Evolutionary conservation across 23 red algal genomes (phyloP).

Genomic region (Pyropia haitanensis): DNA sequence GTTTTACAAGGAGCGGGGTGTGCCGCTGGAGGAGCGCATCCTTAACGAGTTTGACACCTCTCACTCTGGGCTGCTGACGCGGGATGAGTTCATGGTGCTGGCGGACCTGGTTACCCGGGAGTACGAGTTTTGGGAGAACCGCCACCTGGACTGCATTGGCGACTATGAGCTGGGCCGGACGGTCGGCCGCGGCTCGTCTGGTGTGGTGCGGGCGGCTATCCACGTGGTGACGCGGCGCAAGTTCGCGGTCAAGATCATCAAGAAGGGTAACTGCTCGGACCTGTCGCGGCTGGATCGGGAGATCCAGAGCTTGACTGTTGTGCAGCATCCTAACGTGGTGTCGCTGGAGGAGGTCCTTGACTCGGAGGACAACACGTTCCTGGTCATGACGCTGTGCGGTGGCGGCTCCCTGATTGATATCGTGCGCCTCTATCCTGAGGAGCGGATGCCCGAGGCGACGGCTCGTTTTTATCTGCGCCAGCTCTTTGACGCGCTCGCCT

Average conservation of each 20-base stretch:
- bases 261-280: slow-evolving; percentile 87
- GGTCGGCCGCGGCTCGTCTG: slow-evolving; percentile 72
- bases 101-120: slow-evolving; percentile 90
- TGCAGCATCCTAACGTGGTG: slow-evolving; percentile 80
- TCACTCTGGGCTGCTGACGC: slow-evolving; percentile 42
- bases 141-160: slow-evolving; percentile 78
- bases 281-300: slow-evolving; percentile 87
- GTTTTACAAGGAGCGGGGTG: slow-evolving; percentile 50
- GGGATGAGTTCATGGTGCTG: slow-evolving; percentile 95
- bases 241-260: slow-evolving; percentile 91
- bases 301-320: slow-evolving; percentile 74
- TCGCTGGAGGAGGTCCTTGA: slow-evolving; percentile 82
- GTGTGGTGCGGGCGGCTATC: slow-evolving; percentile 64
- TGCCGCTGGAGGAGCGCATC: slow-evolving; percentile 59
- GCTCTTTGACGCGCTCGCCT: slow-evolving; percentile 71
- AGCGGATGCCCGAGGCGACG: slow-evolving; percentile 61
- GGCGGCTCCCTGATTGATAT: slow-evolving; percentile 84
- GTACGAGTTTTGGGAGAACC: slow-evolving; percentile 94
- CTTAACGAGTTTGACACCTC: slow-evolving; percentile 86
- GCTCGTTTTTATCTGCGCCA: slow-evolving; percentile 77
- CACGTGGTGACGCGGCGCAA: slow-evolving; percentile 59
- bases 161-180: slow-evolving; percentile 85
- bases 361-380: slow-evolving; percentile 59
- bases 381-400: slow-evolving; percentile 93
- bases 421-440: slow-evolving; percentile 68